Conservation (phyloP, 2,329 filamentous ascomycete genomes). For the Penicillium freii region DNA sequence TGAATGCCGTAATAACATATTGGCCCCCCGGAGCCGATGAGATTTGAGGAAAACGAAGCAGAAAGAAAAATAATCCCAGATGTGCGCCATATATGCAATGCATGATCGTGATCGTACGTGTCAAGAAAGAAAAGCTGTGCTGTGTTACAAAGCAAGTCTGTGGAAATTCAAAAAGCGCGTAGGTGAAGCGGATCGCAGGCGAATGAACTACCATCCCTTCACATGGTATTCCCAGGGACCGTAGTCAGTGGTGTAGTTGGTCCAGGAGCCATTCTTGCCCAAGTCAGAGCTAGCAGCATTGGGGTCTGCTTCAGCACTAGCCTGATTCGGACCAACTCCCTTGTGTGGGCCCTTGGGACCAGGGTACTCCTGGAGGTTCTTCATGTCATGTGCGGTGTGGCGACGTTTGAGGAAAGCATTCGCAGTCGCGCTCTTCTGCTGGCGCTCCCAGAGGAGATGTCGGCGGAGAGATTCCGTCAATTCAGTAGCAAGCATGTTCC, state of each 20-base stretch:
- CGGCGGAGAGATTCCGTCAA: constrained; percentile 88
- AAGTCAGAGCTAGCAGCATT: constrained; percentile 44
- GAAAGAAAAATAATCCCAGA: constrained; percentile 30
- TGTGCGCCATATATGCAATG: constrained; percentile 42
- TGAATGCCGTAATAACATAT: constrained; percentile 28
- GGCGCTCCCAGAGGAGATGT: constrained; percentile 90
- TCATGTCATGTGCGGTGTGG: constrained; percentile 87
- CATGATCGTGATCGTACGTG: constrained; percentile 40
- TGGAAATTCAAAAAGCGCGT: background rate
- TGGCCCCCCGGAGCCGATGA: constrained; percentile 15
- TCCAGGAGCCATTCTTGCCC: constrained; percentile 71
- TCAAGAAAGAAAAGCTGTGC: constrained; percentile 20
- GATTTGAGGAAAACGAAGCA: constrained; percentile 9
- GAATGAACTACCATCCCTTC: constrained; percentile 69
- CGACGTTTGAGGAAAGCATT: constrained; percentile 85
- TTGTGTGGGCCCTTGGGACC: constrained; percentile 59
- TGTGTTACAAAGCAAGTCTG: constrained; percentile 13
- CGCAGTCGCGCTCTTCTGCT: constrained; percentile 86
- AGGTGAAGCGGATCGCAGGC: background rate
- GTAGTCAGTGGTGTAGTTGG: constrained; percentile 74
- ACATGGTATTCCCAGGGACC: constrained; percentile 82
- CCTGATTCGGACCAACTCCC: constrained; percentile 19
- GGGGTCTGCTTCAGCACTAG: constrained; percentile 22
- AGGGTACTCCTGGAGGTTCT: constrained; percentile 80
- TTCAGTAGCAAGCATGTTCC: constrained; percentile 95